Base-by-base conservation (phyloP, 31 red algal genomes). In the Bonnemaisonia californica region DNA sequence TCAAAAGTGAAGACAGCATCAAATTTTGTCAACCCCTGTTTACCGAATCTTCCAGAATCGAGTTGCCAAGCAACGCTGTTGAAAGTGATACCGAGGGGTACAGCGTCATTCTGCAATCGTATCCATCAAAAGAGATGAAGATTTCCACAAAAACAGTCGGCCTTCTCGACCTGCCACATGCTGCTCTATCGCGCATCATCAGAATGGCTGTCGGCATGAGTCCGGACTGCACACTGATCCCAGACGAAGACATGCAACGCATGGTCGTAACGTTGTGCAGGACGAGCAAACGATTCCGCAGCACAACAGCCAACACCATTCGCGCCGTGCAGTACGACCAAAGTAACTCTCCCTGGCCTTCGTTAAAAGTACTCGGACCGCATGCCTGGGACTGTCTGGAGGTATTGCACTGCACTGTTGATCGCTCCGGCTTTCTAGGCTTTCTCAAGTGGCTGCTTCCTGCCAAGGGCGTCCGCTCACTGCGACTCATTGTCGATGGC, bases 391-490 rank as follows among this genome's bases (percentile, higher is more conserved):
- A 47, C 56, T 2, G 27, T 27, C 42, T 89, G 24, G 67, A 57
- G 2, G 56, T 69, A 21, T 41, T 89, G 27, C 24, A 82, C 34
- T 28, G 34, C 32, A 82, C 69, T 22, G 70, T 89, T 8, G 59
- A 89, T 41, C 86, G 86, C 28, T 81, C 86, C 23, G 57, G 35
- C 2, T 36, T 82, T 37, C 37, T 89, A 26, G 76, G 68, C 2
- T 82, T 89, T 57, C 69, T 89, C 32, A 89, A 81, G 37, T 89
- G 76, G 77, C 69, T 89, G 0, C 36, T 82, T 28, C 77, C 77
- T 3, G 86, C 77, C 0, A 41, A 56, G 21, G 41, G 47, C 31
- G 2, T 89, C 1, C 38, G 2, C 3, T 13, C 37, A 12, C 62
- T 89, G 40, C 63, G 41, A 12, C 36, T 89, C 4, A 61, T 57